These are phyloP conservation scores for Achaetomiella virescens DNA, from an alignment of 495 filamentous ascomycete genomes.

Conservation along the genomic window DNA sequence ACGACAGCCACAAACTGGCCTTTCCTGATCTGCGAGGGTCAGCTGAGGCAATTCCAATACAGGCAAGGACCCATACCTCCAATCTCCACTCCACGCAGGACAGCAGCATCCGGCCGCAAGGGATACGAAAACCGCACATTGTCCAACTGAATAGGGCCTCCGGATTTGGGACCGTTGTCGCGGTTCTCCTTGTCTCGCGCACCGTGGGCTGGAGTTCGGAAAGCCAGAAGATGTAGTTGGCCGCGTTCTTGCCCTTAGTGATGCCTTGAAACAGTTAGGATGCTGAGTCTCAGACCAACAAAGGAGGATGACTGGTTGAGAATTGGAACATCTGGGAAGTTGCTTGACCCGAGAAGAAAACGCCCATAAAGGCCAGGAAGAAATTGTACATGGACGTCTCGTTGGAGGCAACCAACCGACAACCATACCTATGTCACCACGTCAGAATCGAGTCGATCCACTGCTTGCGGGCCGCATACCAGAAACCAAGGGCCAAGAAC, in stretches of 20 bases:
- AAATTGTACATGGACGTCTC: slow-evolving; percentile 45
- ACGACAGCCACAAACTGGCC: slow-evolving; percentile 65
- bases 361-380: slow-evolving; percentile 53
- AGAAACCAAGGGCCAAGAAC: slow-evolving; percentile 51
- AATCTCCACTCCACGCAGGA: slow-evolving; percentile 42
- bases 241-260: slow-evolving; percentile 38
- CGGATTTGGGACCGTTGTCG: slow-evolving; percentile 33
- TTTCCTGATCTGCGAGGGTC: slow-evolving; percentile 46
- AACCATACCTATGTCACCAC: slow-evolving; percentile 36
- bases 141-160: slow-evolving; percentile 37
- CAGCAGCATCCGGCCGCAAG: slow-evolving; percentile 44
- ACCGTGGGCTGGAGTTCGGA: slow-evolving; percentile 28
- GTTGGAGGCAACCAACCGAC: slow-evolving; percentile 44
- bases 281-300: neutral
- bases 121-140: slow-evolving; percentile 57
- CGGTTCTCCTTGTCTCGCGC: slow-evolving; percentile 32
- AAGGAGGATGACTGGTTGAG: slow-evolving; percentile 22
- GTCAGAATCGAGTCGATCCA: neutral
- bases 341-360: slow-evolving; percentile 50
- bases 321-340: slow-evolving; percentile 51
- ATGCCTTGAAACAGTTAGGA: slow-evolving; percentile 25
- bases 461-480: slow-evolving; percentile 31
- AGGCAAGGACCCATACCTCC: slow-evolving; percentile 28
- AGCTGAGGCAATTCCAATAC: neutral
- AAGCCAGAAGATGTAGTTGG: slow-evolving; percentile 46